Base-by-base conservation (phyloP, 192 early-diverging fungal genomes). In the Backusella liffmaniae region DNA sequence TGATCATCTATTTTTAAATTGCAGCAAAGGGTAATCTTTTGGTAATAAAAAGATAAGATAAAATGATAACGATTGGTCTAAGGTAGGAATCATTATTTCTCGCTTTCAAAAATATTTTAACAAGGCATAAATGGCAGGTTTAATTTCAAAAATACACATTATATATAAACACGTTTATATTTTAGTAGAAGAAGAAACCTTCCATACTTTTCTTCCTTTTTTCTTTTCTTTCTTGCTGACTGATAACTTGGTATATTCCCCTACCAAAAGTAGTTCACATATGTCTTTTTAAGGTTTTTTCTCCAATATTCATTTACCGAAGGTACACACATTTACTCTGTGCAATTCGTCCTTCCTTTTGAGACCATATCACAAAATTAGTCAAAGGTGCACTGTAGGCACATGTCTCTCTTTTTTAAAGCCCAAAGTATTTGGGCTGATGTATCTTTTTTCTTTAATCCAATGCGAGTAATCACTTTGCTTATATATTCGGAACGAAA, bases 21-120 rank as follows among this genome's bases (percentile, higher is more conserved):
- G 2, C 53, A 56, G 18, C n/a, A 8, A 56, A 21, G 53, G 53
- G 53, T 56, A 56, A 56, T 56, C 53, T 56, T 56, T 56, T 56
- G 18, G 53, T 56, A 56, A 21, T 56, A 44, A 44, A 21, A 56
- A 56, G 53, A 56, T 56, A 56, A 56, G 53, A 56, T 56, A 56
- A 56, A 56, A 44, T 44, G 53, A 56, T 56, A 56, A 56, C 53
- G 53, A 56, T 56, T 56, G 53, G 21, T 56, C 21, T 56, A 56
- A 56, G 21, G 53, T 1, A 21, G 53, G 5, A 21, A 7, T 56
- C 53, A 56, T 9, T 21, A 56, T 9, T 21, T 56, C 8, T 56
- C 53, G 2, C 21, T 21, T 56, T 56, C 21, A 21, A 56, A 56
- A n/a, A 56, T 56, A 21, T 9, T 56, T 56, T 21, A 21, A 18